Evolutionary conservation across 257 asterid species (phyloP), one percentile per base, ranked within the genome.

Genomic region (Salvia miltiorrhiza): DNA sequence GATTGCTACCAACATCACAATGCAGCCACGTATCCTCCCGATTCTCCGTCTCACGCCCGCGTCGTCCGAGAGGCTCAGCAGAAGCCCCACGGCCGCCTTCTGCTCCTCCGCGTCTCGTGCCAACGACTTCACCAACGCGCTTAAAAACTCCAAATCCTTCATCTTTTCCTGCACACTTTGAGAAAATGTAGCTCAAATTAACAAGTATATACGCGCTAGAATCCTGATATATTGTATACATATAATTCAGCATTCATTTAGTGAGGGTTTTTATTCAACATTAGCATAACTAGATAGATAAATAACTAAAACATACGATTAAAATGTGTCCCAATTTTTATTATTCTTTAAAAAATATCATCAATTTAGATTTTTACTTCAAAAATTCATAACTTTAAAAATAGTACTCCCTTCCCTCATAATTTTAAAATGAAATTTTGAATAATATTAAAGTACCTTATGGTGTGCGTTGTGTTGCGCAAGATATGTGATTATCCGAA

Each of bases 1-100:
- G 67, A 90, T 85, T 39, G 96, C 78, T 58, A 87, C 95, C 81
- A 93, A 65, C 96, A 88, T 87, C 32, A 85, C 79, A 20, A 88
- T 85, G 60, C 95, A 88, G 9, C 98, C 97, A 63, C 73, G 90
- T 58, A 84, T 83, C 40, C 91, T 80, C 67, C 98, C 97, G 6
- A 84, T 68, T 68, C 87, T 80, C 74, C 88, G 73, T 35, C 82
- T 75, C 21, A 88, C 83, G 5, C 70, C 84, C 1, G 70, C 63
- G 50, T 90, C 82, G n/a, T 79, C 81, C 0, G 80, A 80, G 0
- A 93, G 83, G 47, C 49, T 73, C 68, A 76, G 63, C 76, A 93
- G 76, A 35, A 93, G 85, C 75, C 92, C 89, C 43, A 88, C 92
- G 0, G 97, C 90, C 77, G 80, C 97, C 77, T 83, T 83, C 78